Base-by-base conservation (phyloP, 2,329 filamentous ascomycete genomes). In the Purpureocillium takamizusanense region DNA sequence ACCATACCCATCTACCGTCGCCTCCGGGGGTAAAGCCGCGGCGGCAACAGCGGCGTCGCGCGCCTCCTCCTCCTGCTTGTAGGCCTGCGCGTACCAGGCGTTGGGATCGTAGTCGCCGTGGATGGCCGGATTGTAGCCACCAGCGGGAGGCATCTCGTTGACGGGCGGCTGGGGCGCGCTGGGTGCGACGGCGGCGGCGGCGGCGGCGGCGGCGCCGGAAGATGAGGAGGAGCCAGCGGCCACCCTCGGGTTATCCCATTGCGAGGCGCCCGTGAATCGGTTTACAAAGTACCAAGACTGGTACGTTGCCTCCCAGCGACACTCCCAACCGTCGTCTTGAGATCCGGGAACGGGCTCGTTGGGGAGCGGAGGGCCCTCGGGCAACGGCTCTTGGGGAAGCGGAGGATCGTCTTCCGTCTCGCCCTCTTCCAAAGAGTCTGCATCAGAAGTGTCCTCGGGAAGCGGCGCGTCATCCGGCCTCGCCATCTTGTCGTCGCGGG, bases 51-150 rank as follows among this genome's bases (percentile, higher is more conserved):
- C 50, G 9, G 51, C 53, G 7, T 55, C 51, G 11, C 55, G 50
- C 12, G 58, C 49, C 11, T 52, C 53, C 10, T 56, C 51, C 9
- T 56, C 51, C 10, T 59, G 57, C 35, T 66, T 60, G 33, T 70
- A 57, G 33, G 69, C 66, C 55, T 85, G 74, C 10, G 92, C 90
- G 58, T 98, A 98, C 67, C 88, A 85, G n/a, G 92, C 90, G 43
- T 82, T 92, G 4, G 89, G 88, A 53, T 98, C 92, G 67, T 95
- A 98, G 65, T 89, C 84, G 50, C 92, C 92, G 59, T 98, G 92
- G 33, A 98, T 90, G 17, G 87, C 85, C 1, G 92, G 92, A 56
- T 97, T 95, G 66, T 98, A 98, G 44, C 90, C 88, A 42, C 82
- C 81, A 5, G 72, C 74, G 16, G 75, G 64, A 33, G 49, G 65